Base-by-base conservation (phyloP, 257 asterid species). In the Thymus quinquecostatus region DNA sequence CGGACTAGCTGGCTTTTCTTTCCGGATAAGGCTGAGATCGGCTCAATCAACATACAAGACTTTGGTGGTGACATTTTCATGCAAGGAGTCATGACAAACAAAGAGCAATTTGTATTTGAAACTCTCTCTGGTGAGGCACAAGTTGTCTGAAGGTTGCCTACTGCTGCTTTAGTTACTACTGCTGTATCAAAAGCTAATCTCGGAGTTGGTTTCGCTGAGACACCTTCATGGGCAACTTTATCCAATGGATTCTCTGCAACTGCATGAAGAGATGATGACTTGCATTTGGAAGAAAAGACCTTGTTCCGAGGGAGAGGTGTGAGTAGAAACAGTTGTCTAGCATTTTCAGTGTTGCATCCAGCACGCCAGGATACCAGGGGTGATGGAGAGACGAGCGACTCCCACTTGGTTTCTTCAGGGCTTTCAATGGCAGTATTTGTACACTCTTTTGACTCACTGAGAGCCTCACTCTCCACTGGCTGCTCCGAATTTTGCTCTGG, bases 351-450 rank as follows among this genome's bases (percentile, higher is more conserved):
- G 56, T 83, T 79, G 86, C 88, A 81, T 78, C 85, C 92, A 38
- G 89, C 92, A 55, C 91, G 78, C 99, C 99, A 89, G 8, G 98
- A 89, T 38, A 95, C 99, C 4, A 95, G 89, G 47, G 99, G 99
- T 14, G 98, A 95, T 63, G 99, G 95, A 47, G 96, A 95, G 78
- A 95, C 78, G 7, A 88, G 87, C 12, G 93, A 84, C 59, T 88
- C 96, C 85, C 82, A 74, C 74, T 85, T 85, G 61, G 85, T 82
- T 78, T 65, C 78, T 69, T 76, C 86, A 32, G 94, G 98, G 81
- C 97, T 89, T 77, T 83, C 84, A 57, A 68, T 60, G 68, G 38
- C 71, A 40, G 61, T 60, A 44, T 44, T 69, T 56, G 30, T 34
- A 64, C 60, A 74, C 29, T 86, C 79, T 62, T 67, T 74, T 10